phyloP scores from a whole-genome alignment of 306 rosid species.

The Mimosa pudica region DNA sequence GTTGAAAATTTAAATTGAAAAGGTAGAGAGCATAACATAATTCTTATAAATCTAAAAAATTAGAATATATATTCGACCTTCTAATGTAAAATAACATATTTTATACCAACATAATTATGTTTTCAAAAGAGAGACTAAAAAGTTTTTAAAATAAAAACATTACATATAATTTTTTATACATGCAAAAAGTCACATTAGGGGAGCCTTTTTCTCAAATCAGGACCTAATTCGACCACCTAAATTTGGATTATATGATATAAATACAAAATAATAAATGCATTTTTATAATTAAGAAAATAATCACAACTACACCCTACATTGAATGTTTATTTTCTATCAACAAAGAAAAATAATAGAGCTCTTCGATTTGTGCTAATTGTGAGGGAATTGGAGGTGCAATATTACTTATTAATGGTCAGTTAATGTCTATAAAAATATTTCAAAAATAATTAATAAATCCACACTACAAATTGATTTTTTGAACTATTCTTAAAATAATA shows the following conservation, averaged over 20 bases:
- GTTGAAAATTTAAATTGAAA: too few species aligned
- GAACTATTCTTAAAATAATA: background rate
- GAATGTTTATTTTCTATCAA: too few species aligned
- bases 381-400: background rate
- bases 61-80: background rate
- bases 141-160: background rate
- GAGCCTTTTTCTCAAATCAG: background rate
- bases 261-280: background rate
- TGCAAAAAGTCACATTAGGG: background rate
- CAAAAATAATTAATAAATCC: background rate
- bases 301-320: background rate
- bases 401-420: too few species aligned
- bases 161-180: background rate
- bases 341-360: background rate
- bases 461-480: background rate
- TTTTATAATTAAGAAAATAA: background rate
- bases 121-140: background rate
- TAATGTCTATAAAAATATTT: background rate
- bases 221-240: background rate
- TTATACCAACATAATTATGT: background rate
- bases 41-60: background rate
- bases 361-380: background rate
- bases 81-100: too few species aligned
- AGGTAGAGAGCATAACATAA: background rate
- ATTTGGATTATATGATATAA: background rate